Conservation (phyloP, 192 early-diverging fungal species). For the Jimgerdemannia flammicorona region DNA sequence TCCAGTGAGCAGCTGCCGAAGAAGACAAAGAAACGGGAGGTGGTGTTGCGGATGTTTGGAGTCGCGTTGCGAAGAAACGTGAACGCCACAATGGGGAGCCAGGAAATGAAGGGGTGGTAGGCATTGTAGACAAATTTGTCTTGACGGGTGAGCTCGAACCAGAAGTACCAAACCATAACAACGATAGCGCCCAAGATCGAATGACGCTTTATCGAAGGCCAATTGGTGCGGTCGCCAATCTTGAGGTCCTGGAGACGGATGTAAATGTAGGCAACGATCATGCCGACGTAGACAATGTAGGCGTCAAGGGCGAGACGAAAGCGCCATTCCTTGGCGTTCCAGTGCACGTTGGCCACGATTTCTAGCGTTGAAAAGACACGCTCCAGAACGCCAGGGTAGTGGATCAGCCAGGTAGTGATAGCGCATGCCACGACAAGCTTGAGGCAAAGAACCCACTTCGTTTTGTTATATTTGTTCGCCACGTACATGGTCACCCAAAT, state of each 20-base stretch:
- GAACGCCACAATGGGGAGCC: constrained; percentile 57
- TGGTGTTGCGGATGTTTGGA: constrained; percentile 41
- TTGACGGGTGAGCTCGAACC: constrained; percentile 41
- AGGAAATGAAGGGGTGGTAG: constrained; percentile 64
- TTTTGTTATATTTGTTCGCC: constrained; percentile 41
- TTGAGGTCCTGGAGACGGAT: constrained; percentile 40
- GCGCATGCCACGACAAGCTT: constrained; percentile 47
- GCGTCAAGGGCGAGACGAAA: constrained; percentile 70
- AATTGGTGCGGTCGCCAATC: constrained; percentile 29
- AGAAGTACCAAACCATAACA: constrained; percentile 48
- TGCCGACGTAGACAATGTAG: constrained; percentile 65
- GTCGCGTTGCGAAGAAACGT: constrained; percentile 66
- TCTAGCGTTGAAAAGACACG: constrained; percentile 38
- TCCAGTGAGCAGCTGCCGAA: constrained; percentile 67
- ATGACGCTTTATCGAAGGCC: constrained; percentile 30
- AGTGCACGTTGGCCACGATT: constrained; percentile 42
- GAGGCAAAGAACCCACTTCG: constrained; percentile 38
- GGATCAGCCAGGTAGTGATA: constrained; percentile 29
- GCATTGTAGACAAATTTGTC: constrained; percentile 63
- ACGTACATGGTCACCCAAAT: constrained; percentile 68
- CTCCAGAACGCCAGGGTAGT: constrained; percentile 37
- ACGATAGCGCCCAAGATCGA: constrained; percentile 30
- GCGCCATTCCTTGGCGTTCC: constrained; percentile 65
- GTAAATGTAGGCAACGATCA: constrained; percentile 52
- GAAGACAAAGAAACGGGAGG: constrained; percentile 50